Conservation (phyloP, 2,329 filamentous ascomycete species). For the Cytospora leucostoma region DNA sequence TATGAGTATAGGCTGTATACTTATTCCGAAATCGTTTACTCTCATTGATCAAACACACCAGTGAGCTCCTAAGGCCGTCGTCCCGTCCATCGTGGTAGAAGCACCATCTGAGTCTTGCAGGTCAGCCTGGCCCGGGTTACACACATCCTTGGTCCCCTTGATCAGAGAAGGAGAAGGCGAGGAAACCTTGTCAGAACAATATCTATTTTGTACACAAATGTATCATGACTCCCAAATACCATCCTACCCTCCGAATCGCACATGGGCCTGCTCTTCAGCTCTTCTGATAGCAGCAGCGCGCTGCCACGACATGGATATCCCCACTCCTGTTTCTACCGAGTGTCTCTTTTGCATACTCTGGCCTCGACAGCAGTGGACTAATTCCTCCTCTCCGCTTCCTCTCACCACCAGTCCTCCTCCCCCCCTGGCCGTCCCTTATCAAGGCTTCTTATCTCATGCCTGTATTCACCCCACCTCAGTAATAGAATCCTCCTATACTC, state of each 20-base stretch:
- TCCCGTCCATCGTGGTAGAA: too few species aligned
- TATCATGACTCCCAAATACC: background rate
- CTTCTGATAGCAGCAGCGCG: background rate
- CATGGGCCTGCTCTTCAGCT: background rate
- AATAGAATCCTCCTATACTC: background rate
- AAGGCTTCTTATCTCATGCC: background rate
- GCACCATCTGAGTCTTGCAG: too few species aligned
- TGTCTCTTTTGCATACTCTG: background rate
- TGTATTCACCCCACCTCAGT: background rate
- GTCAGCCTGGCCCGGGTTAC: too few species aligned
- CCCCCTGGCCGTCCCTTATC: background rate
- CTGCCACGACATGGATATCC: background rate
- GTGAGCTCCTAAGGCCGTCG: too few species aligned
- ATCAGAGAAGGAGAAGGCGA: background rate
- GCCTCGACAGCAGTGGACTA: background rate
- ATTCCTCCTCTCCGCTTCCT: background rate
- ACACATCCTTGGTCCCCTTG: too few species aligned
- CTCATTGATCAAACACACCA: too few species aligned
- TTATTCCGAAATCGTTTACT: too few species aligned
- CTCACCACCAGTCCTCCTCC: background rate
- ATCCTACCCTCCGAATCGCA: background rate
- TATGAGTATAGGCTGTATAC: too few species aligned
- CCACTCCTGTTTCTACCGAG: background rate
- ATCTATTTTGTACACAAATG: background rate
- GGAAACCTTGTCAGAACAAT: background rate